Base-by-base conservation (phyloP, 768 basidiomycete species). In the Tulasnella sp. region DNA sequence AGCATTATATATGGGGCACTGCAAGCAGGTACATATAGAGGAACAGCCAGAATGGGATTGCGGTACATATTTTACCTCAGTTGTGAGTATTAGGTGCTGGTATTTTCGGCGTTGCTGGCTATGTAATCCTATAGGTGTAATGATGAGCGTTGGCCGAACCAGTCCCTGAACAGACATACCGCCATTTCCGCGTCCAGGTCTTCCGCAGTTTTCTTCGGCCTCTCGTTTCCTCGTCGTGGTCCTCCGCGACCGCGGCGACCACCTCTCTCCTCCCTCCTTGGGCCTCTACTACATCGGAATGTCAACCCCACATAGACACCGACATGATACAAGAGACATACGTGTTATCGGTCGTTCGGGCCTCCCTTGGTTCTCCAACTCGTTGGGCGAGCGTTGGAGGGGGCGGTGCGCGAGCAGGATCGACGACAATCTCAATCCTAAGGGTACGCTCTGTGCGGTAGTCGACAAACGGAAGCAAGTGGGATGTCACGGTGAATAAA, bases 121-220 rank as follows among this genome's bases (percentile, higher is more conserved):
- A 63, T 55, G 23, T 41, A 56, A 35, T 56, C 54, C 54, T 56
- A 3, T 29, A 32, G 9, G 27, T 23, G n/a, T n/a, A n/a, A n/a
- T n/a, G n/a, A n/a, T n/a, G n/a, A n/a, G n/a, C n/a, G n/a, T n/a
- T n/a, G n/a, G n/a, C n/a, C 12, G 37, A 62, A n/a, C 60, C 19
- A 17, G n/a, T n/a, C n/a, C n/a, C n/a, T 36, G 42, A 2, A 17
- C 1, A 6, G 4, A 67, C 80, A 37, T 59, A 94, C 94, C 79
- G 86, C 86, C 94, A 98, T 98, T 75, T 98, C 94, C 7, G 93
- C 91, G 68, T 98, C 94, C 42, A 98, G 79, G 67, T 93, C 89
- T 34, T 88, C 94, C 2, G 75, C 88, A 17, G 81, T 80, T 75
- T 56, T 56, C 57, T 75, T 72, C 2, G 85, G 79, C 62, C 90